These are phyloP conservation scores for Botrytis pseudocinerea DNA, from an alignment of 2,329 filamentous ascomycete species.

Conservation along the genomic window DNA sequence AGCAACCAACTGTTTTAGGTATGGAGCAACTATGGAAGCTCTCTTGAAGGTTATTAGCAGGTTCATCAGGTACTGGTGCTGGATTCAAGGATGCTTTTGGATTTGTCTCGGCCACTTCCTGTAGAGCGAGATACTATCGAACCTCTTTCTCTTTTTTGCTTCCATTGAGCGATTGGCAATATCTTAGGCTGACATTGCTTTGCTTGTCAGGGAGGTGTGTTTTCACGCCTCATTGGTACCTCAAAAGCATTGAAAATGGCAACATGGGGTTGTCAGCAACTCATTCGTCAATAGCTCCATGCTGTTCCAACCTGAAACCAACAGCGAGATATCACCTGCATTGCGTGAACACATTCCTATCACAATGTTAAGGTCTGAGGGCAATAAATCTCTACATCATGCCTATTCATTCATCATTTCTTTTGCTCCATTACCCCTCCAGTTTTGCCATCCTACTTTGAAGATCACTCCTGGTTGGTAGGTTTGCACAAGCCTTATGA, in stretches of 20 bases:
- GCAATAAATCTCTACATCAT: not conserved
- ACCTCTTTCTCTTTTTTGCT: not conserved
- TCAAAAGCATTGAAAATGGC: not conserved
- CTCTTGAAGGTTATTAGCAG: not conserved
- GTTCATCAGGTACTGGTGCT: not conserved
- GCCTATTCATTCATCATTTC: not conserved
- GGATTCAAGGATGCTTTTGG: not conserved
- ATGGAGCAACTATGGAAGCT: not conserved
- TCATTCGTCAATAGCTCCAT: not conserved
- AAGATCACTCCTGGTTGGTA: conserved; percentile 6
- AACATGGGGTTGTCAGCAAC: not conserved
- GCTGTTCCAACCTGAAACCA: not conserved
- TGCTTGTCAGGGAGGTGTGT: not conserved
- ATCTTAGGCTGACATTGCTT: not conserved
- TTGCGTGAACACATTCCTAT: not conserved
- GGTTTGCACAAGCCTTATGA: not conserved
- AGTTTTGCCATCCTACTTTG: not conserved
- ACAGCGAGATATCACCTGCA: conserved; percentile 6
- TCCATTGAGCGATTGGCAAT: not conserved
- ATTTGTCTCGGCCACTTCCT: not conserved
- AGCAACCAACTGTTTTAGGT: not conserved
- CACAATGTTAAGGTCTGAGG: not conserved
- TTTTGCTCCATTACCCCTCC: conserved; percentile 6
- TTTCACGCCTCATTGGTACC: not conserved
- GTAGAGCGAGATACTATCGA: not conserved